Conservation (phyloP, 1,139 yeast genomes). For the Debaryomyces psychrophilus region DNA sequence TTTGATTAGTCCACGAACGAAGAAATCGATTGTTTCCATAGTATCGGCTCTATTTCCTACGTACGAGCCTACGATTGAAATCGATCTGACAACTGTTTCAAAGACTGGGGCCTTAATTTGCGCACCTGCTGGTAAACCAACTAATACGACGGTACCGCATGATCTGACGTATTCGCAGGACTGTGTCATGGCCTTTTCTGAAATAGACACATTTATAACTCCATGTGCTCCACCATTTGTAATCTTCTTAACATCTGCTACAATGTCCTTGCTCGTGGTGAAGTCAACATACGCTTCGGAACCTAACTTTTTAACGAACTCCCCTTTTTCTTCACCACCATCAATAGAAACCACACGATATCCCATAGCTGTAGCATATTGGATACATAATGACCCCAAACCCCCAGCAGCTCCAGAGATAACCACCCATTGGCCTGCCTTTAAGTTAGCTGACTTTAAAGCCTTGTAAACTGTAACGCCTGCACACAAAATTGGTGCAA, state of each 20-base stretch:
- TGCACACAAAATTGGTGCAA: constrained; percentile 81
- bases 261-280: constrained; percentile 58
- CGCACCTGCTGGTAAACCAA: constrained; percentile 76
- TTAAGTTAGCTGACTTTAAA: constrained; percentile 64
- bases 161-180: constrained; percentile 68
- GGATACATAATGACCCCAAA: constrained; percentile 73
- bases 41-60: constrained; percentile 84
- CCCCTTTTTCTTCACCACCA: constrained; percentile 66
- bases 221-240: constrained; percentile 83
- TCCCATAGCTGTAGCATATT: constrained; percentile 78
- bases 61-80: constrained; percentile 69
- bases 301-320: constrained; percentile 59
- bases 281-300: constrained; percentile 72
- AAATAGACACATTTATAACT: constrained; percentile 72
- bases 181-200: constrained; percentile 66
- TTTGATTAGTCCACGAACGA: constrained; percentile 66
- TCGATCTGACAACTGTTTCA: constrained; percentile 65
- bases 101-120: constrained; percentile 66
- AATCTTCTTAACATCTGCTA: constrained; percentile 55
- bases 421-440: constrained; percentile 77
- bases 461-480: constrained; percentile 84
- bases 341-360: constrained; percentile 73
- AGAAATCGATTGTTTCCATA: constrained; percentile 75
- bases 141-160: constrained; percentile 70
- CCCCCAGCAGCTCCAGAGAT: constrained; percentile 83